Evolutionary conservation across 768 basidiomycete species (phyloP).

Genomic region (Phaeolepiota aurea): DNA sequence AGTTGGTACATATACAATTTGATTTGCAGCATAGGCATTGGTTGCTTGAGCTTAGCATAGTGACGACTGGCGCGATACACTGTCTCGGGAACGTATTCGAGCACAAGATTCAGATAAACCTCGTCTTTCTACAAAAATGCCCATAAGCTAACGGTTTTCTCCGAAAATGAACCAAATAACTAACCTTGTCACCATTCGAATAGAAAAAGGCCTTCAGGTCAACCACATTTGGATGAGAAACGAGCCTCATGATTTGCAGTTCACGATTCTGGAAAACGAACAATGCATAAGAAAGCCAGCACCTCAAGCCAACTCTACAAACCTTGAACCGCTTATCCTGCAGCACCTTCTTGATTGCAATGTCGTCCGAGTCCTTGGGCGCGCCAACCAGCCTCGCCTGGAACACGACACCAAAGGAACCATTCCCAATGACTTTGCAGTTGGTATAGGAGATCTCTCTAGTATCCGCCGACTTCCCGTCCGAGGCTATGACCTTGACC

Average conservation of each 20-base stretch:
- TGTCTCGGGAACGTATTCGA: slow-evolving; percentile 99
- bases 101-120: slow-evolving; percentile 97
- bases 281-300: slow-evolving; percentile 2
- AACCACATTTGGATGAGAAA: slow-evolving; percentile 95
- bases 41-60: slow-evolving; percentile 99
- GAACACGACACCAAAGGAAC: slow-evolving; percentile 98
- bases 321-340: slow-evolving; percentile 99
- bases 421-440: slow-evolving; percentile 98
- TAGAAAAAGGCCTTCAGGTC: slow-evolving; percentile 98
- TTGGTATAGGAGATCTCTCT: slow-evolving; percentile 90
- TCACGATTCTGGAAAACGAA: slow-evolving; percentile 77
- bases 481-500: slow-evolving; percentile 90
- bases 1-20: slow-evolving; percentile 99
- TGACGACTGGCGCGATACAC: slow-evolving; percentile 98
- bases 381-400: slow-evolving; percentile 79
- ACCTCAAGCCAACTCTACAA: slow-evolving; percentile 14
- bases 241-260: slow-evolving; percentile 96
- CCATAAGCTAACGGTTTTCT: background rate
- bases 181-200: slow-evolving; percentile 97
- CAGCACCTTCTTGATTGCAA: slow-evolving; percentile 99
- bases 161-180: slow-evolving; percentile 3
- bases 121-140: slow-evolving; percentile 79
- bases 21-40: slow-evolving; percentile 99
- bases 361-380: slow-evolving; percentile 66
- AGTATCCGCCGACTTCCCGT: slow-evolving; percentile 88